Percentiles rank a stretch among this genome's conserved stretches.
Conservation (phyloP, 2,329 filamentous ascomycete species). For the Penicillium sp. region DNA sequence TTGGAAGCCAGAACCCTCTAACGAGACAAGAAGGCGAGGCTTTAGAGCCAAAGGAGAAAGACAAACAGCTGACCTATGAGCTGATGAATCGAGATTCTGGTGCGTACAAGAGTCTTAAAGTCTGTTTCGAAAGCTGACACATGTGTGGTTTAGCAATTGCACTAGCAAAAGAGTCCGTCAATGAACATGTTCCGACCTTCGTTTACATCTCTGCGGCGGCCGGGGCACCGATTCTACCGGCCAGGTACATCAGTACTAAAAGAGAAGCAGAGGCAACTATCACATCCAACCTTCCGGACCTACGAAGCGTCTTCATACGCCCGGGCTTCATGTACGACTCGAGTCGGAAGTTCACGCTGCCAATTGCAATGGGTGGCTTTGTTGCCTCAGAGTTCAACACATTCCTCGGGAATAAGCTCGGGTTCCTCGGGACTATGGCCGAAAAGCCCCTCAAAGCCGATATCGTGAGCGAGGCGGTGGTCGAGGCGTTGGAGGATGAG, state of each 20-base stretch:
- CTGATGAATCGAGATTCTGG: conserved; percentile 88
- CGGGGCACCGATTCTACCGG: conserved; percentile 79
- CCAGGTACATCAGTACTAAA: conserved; percentile 87
- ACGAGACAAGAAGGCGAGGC: conserved; percentile 59
- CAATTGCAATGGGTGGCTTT: conserved; percentile 75
- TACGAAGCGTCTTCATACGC: conserved; percentile 79
- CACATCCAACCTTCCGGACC: conserved; percentile 66
- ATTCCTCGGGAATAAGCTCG: conserved; percentile 72
- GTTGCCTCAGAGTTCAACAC: conserved; percentile 75
- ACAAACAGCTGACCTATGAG: conserved; percentile 87
- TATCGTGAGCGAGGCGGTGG: conserved; percentile 80
- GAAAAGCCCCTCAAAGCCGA: conserved; percentile 87
- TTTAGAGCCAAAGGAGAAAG: conserved; percentile 64
- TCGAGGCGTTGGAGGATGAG: conserved; percentile 80
- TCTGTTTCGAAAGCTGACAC: conserved; percentile 8
- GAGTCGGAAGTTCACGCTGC: conserved; percentile 77
- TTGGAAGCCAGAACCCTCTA: conserved; percentile 67
- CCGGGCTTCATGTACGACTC: conserved; percentile 88
- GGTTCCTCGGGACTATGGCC: conserved; percentile 77
- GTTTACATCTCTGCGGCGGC: conserved; percentile 86
- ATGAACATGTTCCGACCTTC: conserved; percentile 67
- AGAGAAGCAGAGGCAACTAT: conserved; percentile 82
- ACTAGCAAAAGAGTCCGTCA: conserved; percentile 73
- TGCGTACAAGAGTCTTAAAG: conserved; percentile 29
- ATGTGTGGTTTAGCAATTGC: conserved; percentile 63